Evolutionary conservation across 1,139 yeast genomes (phyloP).

Genomic region (Hyphopichia pseudoburtonii): DNA sequence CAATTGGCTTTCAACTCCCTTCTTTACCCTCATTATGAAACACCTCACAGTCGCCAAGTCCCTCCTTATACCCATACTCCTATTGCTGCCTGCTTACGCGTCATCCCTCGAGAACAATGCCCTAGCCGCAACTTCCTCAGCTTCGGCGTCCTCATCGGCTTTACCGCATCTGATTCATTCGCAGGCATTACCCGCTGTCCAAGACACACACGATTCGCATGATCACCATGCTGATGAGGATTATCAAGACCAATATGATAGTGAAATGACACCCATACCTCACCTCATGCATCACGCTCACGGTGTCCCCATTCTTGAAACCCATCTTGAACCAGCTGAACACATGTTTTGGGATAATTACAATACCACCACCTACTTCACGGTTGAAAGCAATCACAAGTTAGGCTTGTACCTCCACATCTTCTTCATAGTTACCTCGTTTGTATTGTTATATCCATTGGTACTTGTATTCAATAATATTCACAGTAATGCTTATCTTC

Average conservation of each 20-base stretch:
- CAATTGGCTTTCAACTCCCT: no score
- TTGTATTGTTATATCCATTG: slow-evolving; percentile 67
- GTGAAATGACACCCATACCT: slow-evolving; percentile 39
- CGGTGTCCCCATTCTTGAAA: slow-evolving; percentile 75
- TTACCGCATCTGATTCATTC: no score
- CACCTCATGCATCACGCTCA: slow-evolving; percentile 60
- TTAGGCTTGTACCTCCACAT: slow-evolving; percentile 61
- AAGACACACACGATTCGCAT: neutral
- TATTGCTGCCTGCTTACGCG: no score
- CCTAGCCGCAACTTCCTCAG: no score
- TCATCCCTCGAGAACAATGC: no score
- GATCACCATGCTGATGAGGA: neutral
- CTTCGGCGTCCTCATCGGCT: no score
- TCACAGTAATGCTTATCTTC: slow-evolving; percentile 56
- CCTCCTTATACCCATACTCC: no score
- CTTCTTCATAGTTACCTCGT: slow-evolving; percentile 41
- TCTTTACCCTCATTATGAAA: no score
- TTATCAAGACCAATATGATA: neutral
- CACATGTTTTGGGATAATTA: slow-evolving; percentile 75
- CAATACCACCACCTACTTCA: slow-evolving; percentile 78
- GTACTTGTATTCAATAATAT: slow-evolving; percentile 61
- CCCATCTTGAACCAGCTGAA: slow-evolving; percentile 70
- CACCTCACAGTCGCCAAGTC: no score
- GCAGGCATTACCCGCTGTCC: no score
- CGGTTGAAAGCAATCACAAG: slow-evolving; percentile 49